These are phyloP conservation scores for Sphagnum fallax DNA, from an alignment of 228 moss, liverwort and hornwort genomes.

Conservation along the genomic window DNA sequence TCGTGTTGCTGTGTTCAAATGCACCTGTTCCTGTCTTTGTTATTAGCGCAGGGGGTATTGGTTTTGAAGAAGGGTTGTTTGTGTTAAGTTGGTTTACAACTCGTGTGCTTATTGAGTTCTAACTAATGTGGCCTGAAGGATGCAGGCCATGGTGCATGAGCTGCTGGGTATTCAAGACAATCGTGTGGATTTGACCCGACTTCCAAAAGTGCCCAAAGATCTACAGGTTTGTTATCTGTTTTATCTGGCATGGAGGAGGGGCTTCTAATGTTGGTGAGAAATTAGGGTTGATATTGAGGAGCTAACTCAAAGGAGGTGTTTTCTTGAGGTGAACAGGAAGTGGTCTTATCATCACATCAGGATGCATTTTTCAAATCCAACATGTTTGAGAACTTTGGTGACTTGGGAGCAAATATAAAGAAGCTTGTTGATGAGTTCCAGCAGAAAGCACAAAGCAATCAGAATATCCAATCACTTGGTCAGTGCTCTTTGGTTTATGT, in stretches of 20 bases:
- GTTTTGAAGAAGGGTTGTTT: too few species aligned
- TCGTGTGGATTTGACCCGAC: conserved; percentile 74
- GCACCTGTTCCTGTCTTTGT: too few species aligned
- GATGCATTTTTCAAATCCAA: conserved; percentile 92
- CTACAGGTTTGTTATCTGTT: conserved; percentile 54
- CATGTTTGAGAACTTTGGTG: conserved; percentile 98
- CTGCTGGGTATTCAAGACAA: conserved; percentile 91
- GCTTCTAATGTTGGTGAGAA: neutral
- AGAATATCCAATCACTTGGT: conserved; percentile 96
- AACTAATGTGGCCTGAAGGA: neutral
- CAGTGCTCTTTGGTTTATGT: conserved; percentile 6
- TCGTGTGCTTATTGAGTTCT: too few species aligned
- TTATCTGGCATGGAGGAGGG: neutral
- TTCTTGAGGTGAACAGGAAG: conserved; percentile 48
- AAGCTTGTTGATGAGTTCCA: conserved; percentile 98
- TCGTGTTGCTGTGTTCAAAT: too few species aligned
- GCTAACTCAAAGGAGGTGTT: neutral
- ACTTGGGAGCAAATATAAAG: conserved; percentile 95
- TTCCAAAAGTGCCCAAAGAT: conserved; percentile 93
- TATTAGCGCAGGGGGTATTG: too few species aligned
- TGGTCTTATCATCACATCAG: conserved; percentile 94
- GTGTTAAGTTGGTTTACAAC: too few species aligned
- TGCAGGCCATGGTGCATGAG: conserved; percentile 99
- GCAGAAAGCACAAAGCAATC: conserved; percentile 82
- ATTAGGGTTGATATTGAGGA: neutral